A percentile compares a stretch with the other conserved stretches of the same genome.
phyloP scores from a whole-genome alignment of 2,329 filamentous ascomycete species.

The Colletotrichum tanaceti region DNA sequence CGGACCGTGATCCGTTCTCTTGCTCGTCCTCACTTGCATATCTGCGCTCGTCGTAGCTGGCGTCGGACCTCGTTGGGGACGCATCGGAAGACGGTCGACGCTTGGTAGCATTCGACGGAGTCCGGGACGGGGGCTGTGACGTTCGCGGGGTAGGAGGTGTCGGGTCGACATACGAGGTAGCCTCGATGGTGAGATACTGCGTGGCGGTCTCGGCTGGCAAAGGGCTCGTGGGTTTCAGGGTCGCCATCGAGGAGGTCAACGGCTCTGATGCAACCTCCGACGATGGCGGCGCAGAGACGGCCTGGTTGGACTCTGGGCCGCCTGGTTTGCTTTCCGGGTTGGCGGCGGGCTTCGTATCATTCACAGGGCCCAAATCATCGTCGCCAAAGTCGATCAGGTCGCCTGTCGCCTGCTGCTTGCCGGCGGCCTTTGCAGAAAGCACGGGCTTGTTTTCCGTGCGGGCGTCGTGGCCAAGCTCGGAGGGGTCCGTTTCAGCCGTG shows the following conservation, averaged over 20 bases:
- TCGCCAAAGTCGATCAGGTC: conserved; percentile 41
- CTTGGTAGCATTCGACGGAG: conserved; percentile 66
- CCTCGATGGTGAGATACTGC: conserved; percentile 61
- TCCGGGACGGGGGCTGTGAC: conserved; percentile 69
- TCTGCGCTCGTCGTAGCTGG: conserved; percentile 67
- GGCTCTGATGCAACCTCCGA: conserved; percentile 43
- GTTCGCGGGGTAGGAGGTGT: conserved; percentile 67
- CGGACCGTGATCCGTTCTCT: conserved; percentile 78
- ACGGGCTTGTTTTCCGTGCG: conserved; percentile 6
- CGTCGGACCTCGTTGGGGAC: conserved; percentile 67
- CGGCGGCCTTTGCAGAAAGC: conserved; percentile 31
- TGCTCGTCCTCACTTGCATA: conserved; percentile 71
- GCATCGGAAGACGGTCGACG: conserved; percentile 56
- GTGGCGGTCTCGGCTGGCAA: conserved; percentile 51
- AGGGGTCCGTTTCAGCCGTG: conserved; percentile 34
- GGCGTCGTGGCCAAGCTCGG: conserved; percentile 19
- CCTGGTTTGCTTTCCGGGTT: neutral
- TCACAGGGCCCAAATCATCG: neutral
- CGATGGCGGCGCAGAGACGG: neutral
- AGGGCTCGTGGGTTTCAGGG: conserved; percentile 59
- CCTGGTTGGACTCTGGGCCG: conserved; percentile 16
- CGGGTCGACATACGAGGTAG: conserved; percentile 65
- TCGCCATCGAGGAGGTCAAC: conserved; percentile 61
- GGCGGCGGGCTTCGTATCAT: neutral
- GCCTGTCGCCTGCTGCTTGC: conserved; percentile 33